Conservation (phyloP, 2,329 filamentous ascomycete species). For the Aspergillus fumigatus region DNA sequence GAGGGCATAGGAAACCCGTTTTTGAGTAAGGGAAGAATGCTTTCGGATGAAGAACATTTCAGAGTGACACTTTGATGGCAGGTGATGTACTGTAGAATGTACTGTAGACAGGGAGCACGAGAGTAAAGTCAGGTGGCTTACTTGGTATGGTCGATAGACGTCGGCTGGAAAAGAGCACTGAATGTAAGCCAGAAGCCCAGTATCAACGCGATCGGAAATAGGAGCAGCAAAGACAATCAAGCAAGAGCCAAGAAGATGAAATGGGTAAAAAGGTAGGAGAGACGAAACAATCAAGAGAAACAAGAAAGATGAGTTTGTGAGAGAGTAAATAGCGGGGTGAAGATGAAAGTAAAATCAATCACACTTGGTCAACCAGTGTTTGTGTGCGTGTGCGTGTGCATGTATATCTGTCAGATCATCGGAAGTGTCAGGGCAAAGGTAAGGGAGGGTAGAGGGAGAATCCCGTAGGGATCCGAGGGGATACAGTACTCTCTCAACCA, state of each 20-base stretch:
- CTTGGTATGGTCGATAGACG: slow-evolving; percentile 45
- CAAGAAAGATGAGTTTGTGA: not conserved
- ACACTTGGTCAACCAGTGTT: not conserved
- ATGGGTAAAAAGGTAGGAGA: not conserved
- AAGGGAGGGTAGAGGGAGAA: not conserved
- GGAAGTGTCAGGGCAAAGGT: not conserved
- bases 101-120: not conserved
- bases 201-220: slow-evolving; percentile 14
- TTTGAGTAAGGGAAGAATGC: not conserved
- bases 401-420: not conserved
- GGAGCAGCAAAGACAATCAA: slow-evolving; percentile 7
- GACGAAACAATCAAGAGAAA: not conserved
- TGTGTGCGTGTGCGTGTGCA: not conserved
- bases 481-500: not conserved
- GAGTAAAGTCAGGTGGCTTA: slow-evolving; percentile 27
- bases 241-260: slow-evolving; percentile 5
- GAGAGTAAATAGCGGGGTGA: not conserved
- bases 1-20: not conserved
- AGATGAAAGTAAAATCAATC: not conserved
- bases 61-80: not conserved
- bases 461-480: not conserved
- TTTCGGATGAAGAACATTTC: not conserved
- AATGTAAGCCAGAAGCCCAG: slow-evolving; percentile 16
- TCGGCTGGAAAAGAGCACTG: slow-evolving; percentile 34
- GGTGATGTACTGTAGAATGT: not conserved